Percentiles rank a stretch among this genome's conserved stretches.
Evolutionary conservation across 192 early-diverging fungal genomes (phyloP).

Genomic region (Mortierella hygrophila): DNA sequence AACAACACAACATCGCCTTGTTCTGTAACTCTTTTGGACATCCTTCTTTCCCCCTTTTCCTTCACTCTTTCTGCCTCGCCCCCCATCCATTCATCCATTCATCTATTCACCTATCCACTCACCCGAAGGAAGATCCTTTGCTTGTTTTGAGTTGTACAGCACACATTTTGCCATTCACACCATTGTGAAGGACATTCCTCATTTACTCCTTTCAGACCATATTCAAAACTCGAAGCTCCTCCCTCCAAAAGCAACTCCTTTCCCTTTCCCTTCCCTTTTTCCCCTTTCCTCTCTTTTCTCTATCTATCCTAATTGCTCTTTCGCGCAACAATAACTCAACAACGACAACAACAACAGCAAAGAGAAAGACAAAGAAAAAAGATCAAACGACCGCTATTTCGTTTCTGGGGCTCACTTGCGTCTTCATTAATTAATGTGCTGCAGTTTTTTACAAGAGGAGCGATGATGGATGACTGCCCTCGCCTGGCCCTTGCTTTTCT

Average conservation of each 20-base stretch:
- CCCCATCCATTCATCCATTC: not conserved
- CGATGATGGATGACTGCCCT: not conserved
- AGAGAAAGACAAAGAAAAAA: not conserved
- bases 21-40: not conserved
- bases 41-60: not conserved
- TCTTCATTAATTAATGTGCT: not conserved
- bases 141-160: not conserved
- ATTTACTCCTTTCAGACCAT: not conserved
- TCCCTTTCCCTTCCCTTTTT: not conserved
- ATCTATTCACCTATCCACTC: not conserved
- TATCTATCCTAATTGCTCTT: not conserved
- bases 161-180: not conserved
- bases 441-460: not conserved
- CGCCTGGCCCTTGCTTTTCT: conserved; percentile 10
- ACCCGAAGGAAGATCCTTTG: not conserved
- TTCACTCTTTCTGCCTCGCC: not conserved
- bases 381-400: not conserved
- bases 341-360: too few relatives aligned
- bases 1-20: not conserved
- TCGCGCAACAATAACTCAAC: too few relatives aligned
- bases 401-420: not conserved
- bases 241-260: not conserved
- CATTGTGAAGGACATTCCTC: not conserved
- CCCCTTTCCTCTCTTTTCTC: not conserved
- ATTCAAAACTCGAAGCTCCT: not conserved